Evolutionary conservation across 2,329 filamentous ascomycete species (phyloP).

Genomic region (Tothia fuscella): DNA sequence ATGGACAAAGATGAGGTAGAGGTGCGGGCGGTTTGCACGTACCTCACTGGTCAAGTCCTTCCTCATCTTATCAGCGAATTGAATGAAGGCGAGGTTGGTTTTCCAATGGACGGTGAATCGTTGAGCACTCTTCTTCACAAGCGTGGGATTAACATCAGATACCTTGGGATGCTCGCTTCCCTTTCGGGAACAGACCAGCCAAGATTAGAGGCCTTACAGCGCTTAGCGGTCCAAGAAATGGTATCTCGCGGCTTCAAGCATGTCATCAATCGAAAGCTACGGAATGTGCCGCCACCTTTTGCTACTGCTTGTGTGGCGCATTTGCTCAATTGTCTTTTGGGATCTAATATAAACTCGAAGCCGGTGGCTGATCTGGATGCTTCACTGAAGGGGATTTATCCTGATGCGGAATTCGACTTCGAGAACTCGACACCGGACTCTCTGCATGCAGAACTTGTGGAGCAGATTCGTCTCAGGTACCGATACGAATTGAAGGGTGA

Average conservation of each 20-base stretch:
- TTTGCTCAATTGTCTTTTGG: slow-evolving; percentile 86
- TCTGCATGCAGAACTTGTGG: slow-evolving; percentile 56
- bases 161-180: slow-evolving; percentile 73
- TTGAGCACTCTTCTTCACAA: slow-evolving; percentile 84
- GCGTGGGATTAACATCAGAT: slow-evolving; percentile 92
- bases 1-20: slow-evolving; percentile 76
- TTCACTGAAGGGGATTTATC: slow-evolving; percentile 61
- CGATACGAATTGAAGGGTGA: slow-evolving; percentile 57
- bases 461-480: slow-evolving; percentile 63
- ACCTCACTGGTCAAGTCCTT: slow-evolving; percentile 64
- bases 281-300: slow-evolving; percentile 66
- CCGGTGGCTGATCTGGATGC: slow-evolving; percentile 69
- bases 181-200: slow-evolving; percentile 47
- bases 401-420: slow-evolving; percentile 71
- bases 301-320: slow-evolving; percentile 72
- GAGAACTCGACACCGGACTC: slow-evolving; percentile 63
- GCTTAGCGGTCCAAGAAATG: slow-evolving; percentile 82
- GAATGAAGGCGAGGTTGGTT: slow-evolving; percentile 84
- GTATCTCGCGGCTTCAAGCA: slow-evolving; percentile 94
- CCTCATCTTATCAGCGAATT: slow-evolving; percentile 80
- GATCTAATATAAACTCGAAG: slow-evolving; percentile 60
- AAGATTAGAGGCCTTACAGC: slow-evolving; percentile 64
- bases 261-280: slow-evolving; percentile 65
- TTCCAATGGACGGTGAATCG: slow-evolving; percentile 96
- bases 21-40: slow-evolving; percentile 71